A percentile compares a stretch with the other conserved stretches of the same genome.
Conservation (phyloP, 2,329 filamentous ascomycete species). For the Ophiostoma australiae region DNA sequence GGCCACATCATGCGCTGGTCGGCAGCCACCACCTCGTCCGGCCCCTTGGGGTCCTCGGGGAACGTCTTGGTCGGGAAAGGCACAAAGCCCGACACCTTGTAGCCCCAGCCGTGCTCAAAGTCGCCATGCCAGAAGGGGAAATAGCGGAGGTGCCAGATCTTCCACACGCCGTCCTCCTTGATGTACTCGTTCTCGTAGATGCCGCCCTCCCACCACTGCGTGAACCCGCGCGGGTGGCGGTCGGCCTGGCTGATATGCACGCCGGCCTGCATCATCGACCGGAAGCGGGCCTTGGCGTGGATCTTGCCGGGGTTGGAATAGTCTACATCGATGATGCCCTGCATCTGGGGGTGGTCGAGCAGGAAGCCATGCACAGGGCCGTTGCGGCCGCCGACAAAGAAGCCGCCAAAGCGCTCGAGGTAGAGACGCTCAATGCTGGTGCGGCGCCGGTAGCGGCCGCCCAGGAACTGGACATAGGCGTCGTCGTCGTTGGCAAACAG, state of each 20-base stretch:
- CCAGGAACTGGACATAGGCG: conserved; percentile 53
- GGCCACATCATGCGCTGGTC: conserved; percentile 54
- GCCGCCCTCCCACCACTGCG: conserved; percentile 56
- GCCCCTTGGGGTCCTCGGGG: conserved; percentile 47
- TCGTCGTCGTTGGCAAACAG: conserved; percentile 51
- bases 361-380: conserved; percentile 53
- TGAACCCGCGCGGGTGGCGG: conserved; percentile 47
- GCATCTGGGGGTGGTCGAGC: conserved; percentile 54
- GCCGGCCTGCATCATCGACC: conserved; percentile 52
- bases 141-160: conserved; percentile 50
- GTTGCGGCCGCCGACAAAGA: conserved; percentile 51
- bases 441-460: conserved; percentile 49
- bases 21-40: conserved; percentile 44
- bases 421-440: conserved; percentile 50
- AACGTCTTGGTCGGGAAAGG: conserved; percentile 46
- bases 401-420: conserved; percentile 46
- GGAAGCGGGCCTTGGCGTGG: conserved; percentile 48
- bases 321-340: conserved; percentile 51
- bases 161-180: conserved; percentile 52
- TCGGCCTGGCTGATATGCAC: conserved; percentile 49
- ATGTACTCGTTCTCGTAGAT: conserved; percentile 57
- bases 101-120: conserved; percentile 49
- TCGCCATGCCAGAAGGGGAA: conserved; percentile 55
- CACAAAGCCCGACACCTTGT: conserved; percentile 50
- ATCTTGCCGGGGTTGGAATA: conserved; percentile 31